A percentile compares a stretch with the other conserved stretches of the same genome.
Evolutionary conservation across 805 yeast species (phyloP).

Genomic region (Starmerella ratchasimensis): DNA sequence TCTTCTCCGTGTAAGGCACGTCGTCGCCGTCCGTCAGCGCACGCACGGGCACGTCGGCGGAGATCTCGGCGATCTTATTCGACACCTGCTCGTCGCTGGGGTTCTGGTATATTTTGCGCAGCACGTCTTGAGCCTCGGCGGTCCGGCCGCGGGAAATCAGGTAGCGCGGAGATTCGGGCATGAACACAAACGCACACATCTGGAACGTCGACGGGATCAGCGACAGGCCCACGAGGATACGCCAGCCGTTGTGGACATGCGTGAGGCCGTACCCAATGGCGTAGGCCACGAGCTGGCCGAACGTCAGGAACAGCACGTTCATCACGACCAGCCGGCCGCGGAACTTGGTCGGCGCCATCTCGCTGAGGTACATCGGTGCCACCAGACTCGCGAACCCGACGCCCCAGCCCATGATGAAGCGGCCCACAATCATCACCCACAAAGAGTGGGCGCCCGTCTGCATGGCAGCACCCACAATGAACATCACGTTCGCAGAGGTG

Average conservation of each 20-base stretch:
- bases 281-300: slow-evolving; percentile 90
- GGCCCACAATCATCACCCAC: slow-evolving; percentile 86
- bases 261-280: slow-evolving; percentile 52
- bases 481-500: slow-evolving; percentile 67
- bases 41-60: slow-evolving; percentile 18
- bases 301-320: slow-evolving; percentile 80
- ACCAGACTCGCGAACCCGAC: slow-evolving; percentile 89
- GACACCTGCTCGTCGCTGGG: slow-evolving; percentile 53
- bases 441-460: slow-evolving; percentile 71
- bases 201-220: slow-evolving; percentile 77
- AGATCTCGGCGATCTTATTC: slow-evolving; percentile 47
- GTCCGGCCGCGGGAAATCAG: slow-evolving; percentile 57
- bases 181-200: slow-evolving; percentile 58
- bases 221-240: slow-evolving; percentile 79
- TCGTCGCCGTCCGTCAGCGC: slow-evolving; percentile 19
- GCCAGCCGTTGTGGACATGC: slow-evolving; percentile 73
- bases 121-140: slow-evolving; percentile 53
- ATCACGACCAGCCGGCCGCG: slow-evolving; percentile 84
- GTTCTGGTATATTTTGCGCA: slow-evolving; percentile 46
- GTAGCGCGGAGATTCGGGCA: slow-evolving; percentile 93
- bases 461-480: slow-evolving; percentile 69
- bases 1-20: slow-evolving; percentile 13
- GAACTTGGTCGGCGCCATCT: slow-evolving; percentile 80
- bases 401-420: slow-evolving; percentile 90
- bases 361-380: slow-evolving; percentile 87